Percentiles rank a stretch among this genome's conserved stretches.
Evolutionary conservation across 1,139 yeast genomes (phyloP).

Genomic region (Sugiyamaella neomexicana): DNA sequence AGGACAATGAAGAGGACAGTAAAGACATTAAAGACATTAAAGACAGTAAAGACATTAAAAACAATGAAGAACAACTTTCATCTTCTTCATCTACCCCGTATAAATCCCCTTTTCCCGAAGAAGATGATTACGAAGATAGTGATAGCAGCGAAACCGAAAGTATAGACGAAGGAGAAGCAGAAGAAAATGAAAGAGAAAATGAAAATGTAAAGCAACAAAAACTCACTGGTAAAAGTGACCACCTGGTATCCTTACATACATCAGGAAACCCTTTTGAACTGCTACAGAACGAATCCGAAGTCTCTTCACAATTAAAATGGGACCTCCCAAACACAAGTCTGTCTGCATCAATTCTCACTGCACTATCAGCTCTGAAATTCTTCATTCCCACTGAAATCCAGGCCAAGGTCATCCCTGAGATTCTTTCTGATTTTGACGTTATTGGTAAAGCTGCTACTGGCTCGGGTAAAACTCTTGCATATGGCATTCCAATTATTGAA

Average conservation of each 20-base stretch:
- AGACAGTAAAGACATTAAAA: too few relatives aligned
- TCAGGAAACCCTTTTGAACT: constrained; percentile 29
- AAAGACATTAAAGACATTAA: too few relatives aligned
- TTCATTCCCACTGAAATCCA: constrained; percentile 82
- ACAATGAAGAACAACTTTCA: neutral
- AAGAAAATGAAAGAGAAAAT: constrained; percentile 18
- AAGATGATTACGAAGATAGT: constrained; percentile 27
- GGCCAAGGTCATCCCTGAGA: constrained; percentile 69
- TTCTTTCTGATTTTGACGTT: constrained; percentile 71
- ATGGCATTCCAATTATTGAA: constrained; percentile 91
- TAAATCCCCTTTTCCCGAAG: constrained; percentile 33
- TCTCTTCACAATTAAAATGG: constrained; percentile 33
- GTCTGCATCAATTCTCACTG: constrained; percentile 57
- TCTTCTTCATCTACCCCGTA: neutral
- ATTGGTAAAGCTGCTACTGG: constrained; percentile 98
- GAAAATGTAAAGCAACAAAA: neutral
- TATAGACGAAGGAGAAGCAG: constrained; percentile 26
- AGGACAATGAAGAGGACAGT: too few relatives aligned
- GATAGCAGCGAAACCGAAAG: constrained; percentile 14
- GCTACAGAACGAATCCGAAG: constrained; percentile 30
- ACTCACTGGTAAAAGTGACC: constrained; percentile 27
- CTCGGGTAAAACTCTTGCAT: constrained; percentile 95
- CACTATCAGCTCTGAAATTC: constrained; percentile 61
- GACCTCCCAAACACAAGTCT: constrained; percentile 40
- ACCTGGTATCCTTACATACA: constrained; percentile 30